Conservation (phyloP, 306 rosid genomes). For the Dryas drummondii region DNA sequence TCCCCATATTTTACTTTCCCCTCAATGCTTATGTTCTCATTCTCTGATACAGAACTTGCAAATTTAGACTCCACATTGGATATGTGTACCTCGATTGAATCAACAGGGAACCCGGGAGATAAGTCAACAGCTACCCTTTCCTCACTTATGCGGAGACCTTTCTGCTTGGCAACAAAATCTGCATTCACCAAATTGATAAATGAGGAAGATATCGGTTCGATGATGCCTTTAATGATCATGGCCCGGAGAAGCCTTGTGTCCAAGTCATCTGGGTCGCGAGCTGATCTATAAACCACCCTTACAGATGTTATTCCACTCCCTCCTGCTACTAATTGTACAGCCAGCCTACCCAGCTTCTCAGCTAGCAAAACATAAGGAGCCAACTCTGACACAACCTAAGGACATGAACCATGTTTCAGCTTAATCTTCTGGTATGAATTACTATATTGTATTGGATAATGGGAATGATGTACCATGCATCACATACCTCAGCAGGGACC, state of each 20-base stretch:
- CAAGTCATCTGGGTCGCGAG: conserved; percentile 65
- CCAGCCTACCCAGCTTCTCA: conserved; percentile 79
- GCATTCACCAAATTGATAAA: conserved; percentile 84
- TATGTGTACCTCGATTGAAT: conserved; percentile 65
- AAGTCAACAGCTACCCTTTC: conserved; percentile 53
- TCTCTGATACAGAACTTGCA: conserved; percentile 58
- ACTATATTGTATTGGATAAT: not conserved
- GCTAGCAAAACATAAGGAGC: conserved; percentile 73
- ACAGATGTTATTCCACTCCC: conserved; percentile 68
- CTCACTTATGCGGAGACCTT: conserved; percentile 77
- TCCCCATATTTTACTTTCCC: conserved; percentile 79
- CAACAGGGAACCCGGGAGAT: conserved; percentile 64
- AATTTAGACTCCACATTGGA: conserved; percentile 69
- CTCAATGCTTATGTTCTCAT: conserved; percentile 66
- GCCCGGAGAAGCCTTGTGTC: conserved; percentile 95
- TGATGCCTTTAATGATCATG: conserved; percentile 84
- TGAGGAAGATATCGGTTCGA: conserved; percentile 75
- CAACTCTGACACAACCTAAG: conserved; percentile 71
- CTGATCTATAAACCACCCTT: conserved; percentile 57
- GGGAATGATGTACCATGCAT: not conserved
- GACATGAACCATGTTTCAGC: conserved; percentile 1
- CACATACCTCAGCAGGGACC: conserved; percentile 82
- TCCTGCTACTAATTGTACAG: conserved; percentile 71
- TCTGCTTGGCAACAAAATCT: conserved; percentile 78
- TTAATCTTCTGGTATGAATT: not conserved